Conservation (phyloP, 2,329 filamentous ascomycete genomes). For the Aureobasidium zeae region DNA sequence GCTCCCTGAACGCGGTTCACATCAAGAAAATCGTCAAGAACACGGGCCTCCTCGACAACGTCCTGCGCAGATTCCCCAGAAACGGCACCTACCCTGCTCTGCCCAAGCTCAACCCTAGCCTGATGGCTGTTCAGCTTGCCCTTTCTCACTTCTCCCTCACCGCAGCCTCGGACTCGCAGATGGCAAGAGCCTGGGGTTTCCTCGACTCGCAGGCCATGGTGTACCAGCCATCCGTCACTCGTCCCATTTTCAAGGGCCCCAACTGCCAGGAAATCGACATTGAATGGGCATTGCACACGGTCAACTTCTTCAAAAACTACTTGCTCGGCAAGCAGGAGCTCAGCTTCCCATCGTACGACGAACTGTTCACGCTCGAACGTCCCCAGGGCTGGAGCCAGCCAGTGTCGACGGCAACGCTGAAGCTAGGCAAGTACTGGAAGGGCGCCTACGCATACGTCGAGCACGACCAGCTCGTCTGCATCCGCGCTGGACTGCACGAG, state of each 20-base stretch:
- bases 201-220: conserved; percentile 37
- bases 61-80: conserved; percentile 2
- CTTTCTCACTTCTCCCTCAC: conserved; percentile 22
- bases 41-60: conserved; percentile 18
- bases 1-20: conserved; percentile 26
- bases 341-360: neutral
- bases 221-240: conserved; percentile 30
- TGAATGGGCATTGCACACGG: conserved; percentile 38
- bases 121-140: conserved; percentile 24
- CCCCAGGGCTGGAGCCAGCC: conserved; percentile 29
- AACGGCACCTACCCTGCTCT: neutral
- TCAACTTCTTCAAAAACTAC: conserved; percentile 47
- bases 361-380: neutral
- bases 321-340: conserved; percentile 33
- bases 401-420: conserved; percentile 28
- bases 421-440: conserved; percentile 41
- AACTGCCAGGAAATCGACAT: conserved; percentile 35
- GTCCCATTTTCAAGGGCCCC: conserved; percentile 35
- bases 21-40: conserved; percentile 27
- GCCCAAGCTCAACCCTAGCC: neutral
- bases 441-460: conserved; percentile 40
- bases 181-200: conserved; percentile 27
- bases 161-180: neutral
- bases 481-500: conserved; percentile 21
- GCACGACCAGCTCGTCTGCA: conserved; percentile 21